phyloP scores from a whole-genome alignment of 495 filamentous ascomycete genomes.

The Tuber melanosporum region DNA sequence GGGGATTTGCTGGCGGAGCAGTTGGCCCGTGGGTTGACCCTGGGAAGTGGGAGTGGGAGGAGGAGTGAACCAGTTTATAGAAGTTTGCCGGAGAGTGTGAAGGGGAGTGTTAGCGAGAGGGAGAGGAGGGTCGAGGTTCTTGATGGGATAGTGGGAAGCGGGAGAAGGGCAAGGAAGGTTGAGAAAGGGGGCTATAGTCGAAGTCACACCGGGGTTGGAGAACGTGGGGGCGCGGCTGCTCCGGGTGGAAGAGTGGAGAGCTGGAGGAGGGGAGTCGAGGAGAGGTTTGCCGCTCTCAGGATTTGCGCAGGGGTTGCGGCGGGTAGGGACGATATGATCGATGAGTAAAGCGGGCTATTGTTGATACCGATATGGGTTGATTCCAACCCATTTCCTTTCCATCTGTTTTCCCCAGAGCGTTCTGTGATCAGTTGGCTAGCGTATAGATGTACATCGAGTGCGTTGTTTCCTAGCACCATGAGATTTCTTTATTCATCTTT shows the following conservation, averaged over 20 bases:
- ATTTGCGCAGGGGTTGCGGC: not conserved
- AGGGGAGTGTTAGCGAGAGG: slow-evolving; percentile 4
- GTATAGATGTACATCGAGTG: not conserved
- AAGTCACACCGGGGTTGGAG: slow-evolving; percentile 22
- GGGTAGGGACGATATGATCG: slow-evolving; percentile 1
- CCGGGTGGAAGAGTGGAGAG: not conserved
- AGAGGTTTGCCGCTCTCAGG: slow-evolving; percentile 2
- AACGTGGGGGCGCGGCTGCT: not conserved
- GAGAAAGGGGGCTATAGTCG: slow-evolving; percentile 17
- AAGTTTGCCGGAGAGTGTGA: slow-evolving; percentile 16
- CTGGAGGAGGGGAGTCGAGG: slow-evolving; percentile 16
- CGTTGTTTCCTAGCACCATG: not conserved
- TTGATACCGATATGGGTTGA: not conserved
- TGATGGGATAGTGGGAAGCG: slow-evolving; percentile 7
- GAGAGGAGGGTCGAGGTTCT: slow-evolving; percentile 9
- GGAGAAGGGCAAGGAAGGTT: slow-evolving; percentile 3
- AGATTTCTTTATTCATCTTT: not conserved
- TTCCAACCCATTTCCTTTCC: slow-evolving; percentile 9
- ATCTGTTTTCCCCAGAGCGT: not conserved
- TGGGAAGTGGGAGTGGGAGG: slow-evolving; percentile 14
- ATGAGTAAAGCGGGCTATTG: not conserved
- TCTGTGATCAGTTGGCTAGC: not conserved
- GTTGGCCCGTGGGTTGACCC: slow-evolving; percentile 11
- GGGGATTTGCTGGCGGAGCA: slow-evolving; percentile 23
- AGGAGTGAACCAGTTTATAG: slow-evolving; percentile 30